Base-by-base conservation (phyloP, 768 basidiomycete genomes). In the Mycena vitilis region DNA sequence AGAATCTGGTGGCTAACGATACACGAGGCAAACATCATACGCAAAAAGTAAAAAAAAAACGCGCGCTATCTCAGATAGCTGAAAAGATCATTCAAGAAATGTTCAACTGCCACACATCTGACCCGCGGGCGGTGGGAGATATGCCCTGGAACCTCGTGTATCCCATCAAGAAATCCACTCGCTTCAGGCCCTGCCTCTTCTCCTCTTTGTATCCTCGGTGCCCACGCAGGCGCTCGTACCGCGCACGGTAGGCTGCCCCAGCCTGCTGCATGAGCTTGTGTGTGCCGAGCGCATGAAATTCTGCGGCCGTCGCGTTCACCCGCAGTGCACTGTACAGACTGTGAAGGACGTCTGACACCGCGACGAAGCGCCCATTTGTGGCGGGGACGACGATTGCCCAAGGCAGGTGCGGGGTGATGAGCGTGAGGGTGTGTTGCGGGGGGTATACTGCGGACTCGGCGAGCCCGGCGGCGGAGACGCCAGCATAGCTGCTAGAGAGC, bases 131-230 rank as follows among this genome's bases (percentile, higher is more conserved):
- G 3, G 54, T 44, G 4, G 66, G 60, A 9, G 60, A 56, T 12
- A 68, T 68, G 0, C 66, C 66, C 23, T 22, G n/a, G 42, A 68
- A 57, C 20, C 34, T 58, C 5, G 54, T 68, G 37, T 51, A 57
- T 38, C 66, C 66, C 47, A 68, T 63, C 30, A 68, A 20, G 34
- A 68, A 68, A 40, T 68, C 66, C 18, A 68, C 60, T 11, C 66
- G 53, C 48, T 57, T 62, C 7, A 68, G 16, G 1, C 60, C 66
- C 23, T 7, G 7, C 2, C 10, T 11, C 40, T 68, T 68, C 48
- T 68, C 66, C 47, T 68, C 55, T 0, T 5, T n/a, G 45, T 52
- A 68, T 16, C 48, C 66, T 1, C 54, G 54, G 11, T 23, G 45
- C 5, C 66, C 60, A 2, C 40, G 45, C 22, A 57, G 49, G n/a